Evolutionary conservation across 208 protist species (phyloP), one percentile per base, ranked within the genome.

Genomic region (Porcisia deanei): DNA sequence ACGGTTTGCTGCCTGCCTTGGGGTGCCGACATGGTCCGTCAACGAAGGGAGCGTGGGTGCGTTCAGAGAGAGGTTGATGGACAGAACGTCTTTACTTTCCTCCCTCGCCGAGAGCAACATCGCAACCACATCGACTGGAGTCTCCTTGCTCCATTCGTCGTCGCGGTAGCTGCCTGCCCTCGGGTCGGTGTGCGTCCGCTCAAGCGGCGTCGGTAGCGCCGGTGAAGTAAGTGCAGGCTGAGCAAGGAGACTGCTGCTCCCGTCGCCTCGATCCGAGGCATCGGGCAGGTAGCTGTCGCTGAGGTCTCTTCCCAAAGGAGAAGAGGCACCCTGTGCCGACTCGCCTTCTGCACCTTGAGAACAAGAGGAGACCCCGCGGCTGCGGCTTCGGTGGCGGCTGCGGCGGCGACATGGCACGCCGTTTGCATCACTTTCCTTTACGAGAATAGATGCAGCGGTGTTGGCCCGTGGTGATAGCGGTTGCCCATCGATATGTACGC

Each of bases 151-250:
- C 66, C 12, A 39, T 3, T 71, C 25, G n/a, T 6, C 49, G 47
- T 22, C 47, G 25, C 25, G 47, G 66, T 58, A 41, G 16, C 49
- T 6, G 3, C 30, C 39, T 4, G 66, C 12, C n/a, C 45, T 58
- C 25, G 49, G 34, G 66, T 71, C n/a, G 49, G 66, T 55, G 66
- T 71, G 49, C n/a, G 45, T 25, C 9, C 49, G 49, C 66, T 71
- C 66, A 22, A 71, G 66, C 34, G 49, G 10, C 66, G 7, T 57
- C n/a, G 52, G 66, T 12, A 52, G 3, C 47, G 66, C 47, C 30
- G 20, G 25, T 18, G 20, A 7, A 37, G 52, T 10, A 43, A 5
- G 67, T 8, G 67, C 10, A 45, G 34, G n/a, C 43, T 18, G 4
- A 16, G 67, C n/a, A 22, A 30, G 34, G 18, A 1, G 20, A 30